Base-by-base conservation (phyloP, 2,329 filamentous ascomycete species). In the Cercospora zeae-maydis region DNA sequence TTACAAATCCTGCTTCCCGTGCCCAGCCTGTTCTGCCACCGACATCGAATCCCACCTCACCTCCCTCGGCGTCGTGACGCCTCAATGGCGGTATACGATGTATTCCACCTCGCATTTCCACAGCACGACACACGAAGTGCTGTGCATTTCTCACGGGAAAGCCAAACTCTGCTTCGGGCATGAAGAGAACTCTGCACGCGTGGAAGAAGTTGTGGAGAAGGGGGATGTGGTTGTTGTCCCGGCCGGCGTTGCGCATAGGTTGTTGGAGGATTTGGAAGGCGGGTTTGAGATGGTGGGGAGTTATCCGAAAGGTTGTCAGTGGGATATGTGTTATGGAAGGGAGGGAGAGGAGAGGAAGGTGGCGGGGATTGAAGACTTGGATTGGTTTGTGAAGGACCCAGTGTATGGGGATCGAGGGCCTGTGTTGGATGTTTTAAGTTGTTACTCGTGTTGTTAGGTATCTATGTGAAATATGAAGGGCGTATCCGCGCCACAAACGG, bases 321-420 rank as follows among this genome's bases (percentile, higher is more conserved):
- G 86, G 86, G 87, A 90, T 74, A 90, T 91, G 88, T 90, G 87
- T 69, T 89, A 90, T 77, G 88, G 87, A 1, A 78, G 78, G 57
- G 69, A 78, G 37, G 83, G 79, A 0, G 87, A 89, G 71, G 82
- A 84, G 70, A 72, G 74, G 6, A 83, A 83, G 69, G 74, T 82
- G 6, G 74, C 80, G 62, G 72, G 67, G 6, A 87, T 88, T 52
- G 71, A 67, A 58, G 67, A 69, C 3, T 67, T 88, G 69, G 69
- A 67, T 4, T 89, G 86, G 86, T 85, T 89, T 66, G 72, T 78
- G 49, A 80, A 71, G 64, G 86, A 89, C 78, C 86, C 86, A 16
- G 73, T 88, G 16, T 87, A 85, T 75, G 84, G 84, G 0, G 76
- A 80, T 24, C 71, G 80, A 49, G 84, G 84, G 2, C 85, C 84